A percentile compares a stretch with the other conserved stretches of the same genome.
phyloP scores from a whole-genome alignment of 1,284 basidiomycete species.

The Vanrija humicola region DNA sequence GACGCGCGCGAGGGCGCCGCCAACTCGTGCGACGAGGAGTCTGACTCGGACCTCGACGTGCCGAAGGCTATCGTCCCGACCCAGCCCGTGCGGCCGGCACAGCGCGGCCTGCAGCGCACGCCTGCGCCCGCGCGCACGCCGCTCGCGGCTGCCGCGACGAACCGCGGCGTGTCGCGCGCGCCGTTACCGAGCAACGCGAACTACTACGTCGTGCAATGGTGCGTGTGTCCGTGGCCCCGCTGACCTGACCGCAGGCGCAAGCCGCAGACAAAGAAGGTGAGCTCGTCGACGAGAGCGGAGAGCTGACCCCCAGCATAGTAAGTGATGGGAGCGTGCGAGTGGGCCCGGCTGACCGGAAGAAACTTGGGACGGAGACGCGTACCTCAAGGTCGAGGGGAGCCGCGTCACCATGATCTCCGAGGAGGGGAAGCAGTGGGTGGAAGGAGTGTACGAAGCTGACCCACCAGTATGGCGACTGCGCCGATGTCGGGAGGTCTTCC shows the following conservation, averaged over 20 bases:
- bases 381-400: conserved; percentile 58
- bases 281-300: not conserved
- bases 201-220: conserved; percentile 47
- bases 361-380: conserved; percentile 51
- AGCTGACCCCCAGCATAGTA: conserved; percentile 37
- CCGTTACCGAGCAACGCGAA: conserved; percentile 15
- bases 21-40: conserved; percentile 20
- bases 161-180: conserved; percentile 8
- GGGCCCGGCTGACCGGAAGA: conserved; percentile 24
- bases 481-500: conserved; percentile 25
- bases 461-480: conserved; percentile 29
- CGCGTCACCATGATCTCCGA: conserved; percentile 52
- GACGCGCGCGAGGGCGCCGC: conserved; percentile 12
- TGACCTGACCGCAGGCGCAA: conserved; percentile 39
- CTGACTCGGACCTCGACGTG: conserved; percentile 13
- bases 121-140: not conserved
- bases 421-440: conserved; percentile 44
- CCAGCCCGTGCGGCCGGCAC: not conserved
- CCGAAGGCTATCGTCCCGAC: conserved; percentile 11
- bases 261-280: conserved; percentile 47
- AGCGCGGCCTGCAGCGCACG: not conserved
- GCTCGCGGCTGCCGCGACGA: not conserved
- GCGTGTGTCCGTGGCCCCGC: conserved; percentile 9
- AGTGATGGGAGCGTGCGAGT: conserved; percentile 9
- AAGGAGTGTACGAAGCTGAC: not conserved